Percentiles rank a stretch among this genome's conserved stretches.
These are phyloP conservation scores for Cafeteria roenbergensis DNA, from an alignment of 108 stramenopile species.

Conservation along the genomic window DNA sequence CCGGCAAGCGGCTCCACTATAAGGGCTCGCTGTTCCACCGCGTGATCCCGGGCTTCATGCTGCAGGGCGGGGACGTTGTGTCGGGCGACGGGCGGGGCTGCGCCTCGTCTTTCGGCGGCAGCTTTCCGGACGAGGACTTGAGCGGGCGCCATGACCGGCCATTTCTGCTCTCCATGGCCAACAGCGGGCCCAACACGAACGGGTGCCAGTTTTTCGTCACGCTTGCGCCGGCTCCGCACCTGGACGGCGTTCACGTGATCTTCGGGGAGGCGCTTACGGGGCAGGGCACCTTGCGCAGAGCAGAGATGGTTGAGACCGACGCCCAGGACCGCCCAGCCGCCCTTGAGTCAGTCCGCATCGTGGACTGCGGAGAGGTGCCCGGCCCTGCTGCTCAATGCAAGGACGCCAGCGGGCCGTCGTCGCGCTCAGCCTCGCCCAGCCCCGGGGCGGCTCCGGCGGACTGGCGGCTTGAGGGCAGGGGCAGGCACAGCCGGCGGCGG, in stretches of 20 bases:
- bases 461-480: too few relatives aligned
- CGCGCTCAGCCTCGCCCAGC: too few relatives aligned
- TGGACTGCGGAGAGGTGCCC: too few relatives aligned
- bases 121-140: conserved; percentile 89
- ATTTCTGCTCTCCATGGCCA: conserved; percentile 84
- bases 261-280: conserved; percentile 64
- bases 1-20: conserved; percentile 60
- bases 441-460: too few relatives aligned
- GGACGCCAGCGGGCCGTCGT: too few relatives aligned
- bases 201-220: conserved; percentile 76
- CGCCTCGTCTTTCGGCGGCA: conserved; percentile 64
- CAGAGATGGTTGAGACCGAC: conserved; percentile 41
- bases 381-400: too few relatives aligned
- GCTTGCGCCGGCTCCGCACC: conserved; percentile 73
- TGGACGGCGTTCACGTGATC: conserved; percentile 70
- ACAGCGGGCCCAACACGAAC: conserved; percentile 75
- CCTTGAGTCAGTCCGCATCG: too few relatives aligned
- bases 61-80: conserved; percentile 87
- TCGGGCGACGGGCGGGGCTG: conserved; percentile 79
- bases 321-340: too few relatives aligned
- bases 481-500: too few relatives aligned
- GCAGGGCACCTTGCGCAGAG: conserved; percentile 68
- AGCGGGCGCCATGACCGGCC: conserved; percentile 63
- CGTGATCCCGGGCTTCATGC: conserved; percentile 80
- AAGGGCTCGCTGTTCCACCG: conserved; percentile 72